These are phyloP conservation scores for Claviceps sp. DNA, from an alignment of 2,329 filamentous ascomycete species.

Conservation along the genomic window DNA sequence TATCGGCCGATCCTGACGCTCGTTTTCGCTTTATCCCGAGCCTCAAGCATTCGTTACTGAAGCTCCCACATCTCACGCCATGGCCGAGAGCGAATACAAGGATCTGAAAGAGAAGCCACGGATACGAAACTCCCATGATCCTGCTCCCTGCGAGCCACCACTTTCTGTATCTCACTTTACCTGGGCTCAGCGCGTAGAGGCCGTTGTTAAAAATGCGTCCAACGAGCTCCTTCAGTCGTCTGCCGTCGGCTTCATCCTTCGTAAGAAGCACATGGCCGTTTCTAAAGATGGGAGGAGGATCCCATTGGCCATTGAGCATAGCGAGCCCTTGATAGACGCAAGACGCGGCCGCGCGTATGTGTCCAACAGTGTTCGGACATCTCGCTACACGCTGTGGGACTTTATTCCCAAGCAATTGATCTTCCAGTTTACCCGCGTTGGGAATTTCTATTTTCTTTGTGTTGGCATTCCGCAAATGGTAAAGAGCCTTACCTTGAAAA, in stretches of 20 bases:
- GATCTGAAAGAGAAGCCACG: slow-evolving; percentile 2
- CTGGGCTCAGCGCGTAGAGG: slow-evolving; percentile 2
- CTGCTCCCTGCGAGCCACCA: not conserved
- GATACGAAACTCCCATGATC: not conserved
- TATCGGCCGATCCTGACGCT: not conserved
- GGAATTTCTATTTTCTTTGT: slow-evolving; percentile 79
- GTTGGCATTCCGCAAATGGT: slow-evolving; percentile 70
- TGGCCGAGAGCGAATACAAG: slow-evolving; percentile 2
- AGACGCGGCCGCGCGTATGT: slow-evolving; percentile 36
- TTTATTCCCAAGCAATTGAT: slow-evolving; percentile 76
- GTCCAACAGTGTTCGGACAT: slow-evolving; percentile 60
- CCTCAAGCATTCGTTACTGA: not conserved
- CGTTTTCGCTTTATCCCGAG: not conserved
- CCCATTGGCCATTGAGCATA: slow-evolving; percentile 26
- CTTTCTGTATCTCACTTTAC: not conserved
- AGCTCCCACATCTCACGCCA: not conserved
- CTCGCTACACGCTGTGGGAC: slow-evolving; percentile 71
- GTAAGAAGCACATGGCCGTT: slow-evolving; percentile 53
- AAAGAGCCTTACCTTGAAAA: slow-evolving; percentile 2
- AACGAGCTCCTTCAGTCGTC: slow-evolving; percentile 22
- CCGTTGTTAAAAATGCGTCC: slow-evolving; percentile 9
- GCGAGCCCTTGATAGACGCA: slow-evolving; percentile 31
- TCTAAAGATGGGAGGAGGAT: slow-evolving; percentile 55
- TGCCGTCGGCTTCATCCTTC: slow-evolving; percentile 38
- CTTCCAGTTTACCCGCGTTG: slow-evolving; percentile 74